A percentile compares a stretch with the other conserved stretches of the same genome.
These are phyloP conservation scores for Quercus berberidifolia DNA, from an alignment of 306 rosid species.

Conservation along the genomic window DNA sequence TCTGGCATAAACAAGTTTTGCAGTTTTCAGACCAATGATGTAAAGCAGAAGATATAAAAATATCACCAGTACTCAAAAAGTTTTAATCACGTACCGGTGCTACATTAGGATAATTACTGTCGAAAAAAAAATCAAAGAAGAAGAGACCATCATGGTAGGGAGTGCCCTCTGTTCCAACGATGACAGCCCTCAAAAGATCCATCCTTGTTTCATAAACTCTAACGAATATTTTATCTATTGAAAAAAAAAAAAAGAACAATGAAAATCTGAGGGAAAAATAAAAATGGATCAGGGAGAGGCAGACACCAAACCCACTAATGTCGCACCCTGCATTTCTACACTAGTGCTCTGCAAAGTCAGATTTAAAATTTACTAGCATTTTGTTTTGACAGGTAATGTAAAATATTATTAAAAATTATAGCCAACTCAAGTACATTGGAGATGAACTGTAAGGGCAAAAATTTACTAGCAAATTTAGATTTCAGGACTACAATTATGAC, in stretches of 20 bases:
- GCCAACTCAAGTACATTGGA: too few relatives aligned
- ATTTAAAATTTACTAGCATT: too few relatives aligned
- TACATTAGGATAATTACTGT: slow-evolving; percentile 54
- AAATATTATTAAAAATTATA: too few relatives aligned
- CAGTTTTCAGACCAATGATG: slow-evolving; percentile 20
- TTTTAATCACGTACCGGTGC: slow-evolving; percentile 69
- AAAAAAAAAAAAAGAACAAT: slow-evolving; percentile 8
- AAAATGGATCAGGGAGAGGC: background rate
- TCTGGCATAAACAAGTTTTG: slow-evolving; percentile 38
- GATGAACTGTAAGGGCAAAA: too few relatives aligned
- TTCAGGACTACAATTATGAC: background rate
- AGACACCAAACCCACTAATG: background rate
- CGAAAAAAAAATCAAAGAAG: slow-evolving; percentile 82
- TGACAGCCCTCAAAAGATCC: slow-evolving; percentile 90
- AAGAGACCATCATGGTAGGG: slow-evolving; percentile 95
- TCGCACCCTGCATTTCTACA: slow-evolving; percentile 17
- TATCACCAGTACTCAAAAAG: slow-evolving; percentile 1
- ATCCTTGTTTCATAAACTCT: slow-evolving; percentile 77
- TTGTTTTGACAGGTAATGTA: too few relatives aligned
- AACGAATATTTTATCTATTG: slow-evolving; percentile 72
- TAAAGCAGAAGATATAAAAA: slow-evolving; percentile 5
- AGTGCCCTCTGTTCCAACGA: slow-evolving; percentile 90
- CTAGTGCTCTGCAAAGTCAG: background rate
- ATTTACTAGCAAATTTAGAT: background rate
- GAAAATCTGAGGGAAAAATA: background rate